Base-by-base conservation (phyloP, 148 eudicot genomes). In the Chenopodium berlandieri region DNA sequence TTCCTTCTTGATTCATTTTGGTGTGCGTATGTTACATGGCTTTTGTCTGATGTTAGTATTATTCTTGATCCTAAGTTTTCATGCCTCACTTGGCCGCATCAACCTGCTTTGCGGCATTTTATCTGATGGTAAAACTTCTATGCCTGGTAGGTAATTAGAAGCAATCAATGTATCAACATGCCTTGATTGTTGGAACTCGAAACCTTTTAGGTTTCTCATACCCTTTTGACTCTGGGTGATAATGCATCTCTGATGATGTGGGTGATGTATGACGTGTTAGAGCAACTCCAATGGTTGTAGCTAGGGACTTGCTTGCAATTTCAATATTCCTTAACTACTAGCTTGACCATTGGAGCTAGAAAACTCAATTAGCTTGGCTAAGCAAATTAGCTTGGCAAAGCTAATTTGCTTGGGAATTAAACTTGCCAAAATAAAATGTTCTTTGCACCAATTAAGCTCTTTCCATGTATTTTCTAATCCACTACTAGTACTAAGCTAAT, bases 1-100 rank as follows among this genome's bases (percentile, higher is more conserved):
- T 2, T 67, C 68, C 54, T 82, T 54, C 56, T 69, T 40, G 40
- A 19, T 82, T 13, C 63, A n/a, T 22, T 47, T 73, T 60, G 13
- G 48, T 22, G 48, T 22, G 16, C n/a, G 25, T 17, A 27, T 27
- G 64, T 22, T 52, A 17, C 34, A 52, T 75, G 27, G 10, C 30
- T 54, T 30, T 19, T 56, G 22, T 56, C 10, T 52, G 44, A 22
- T 50, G 54, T 50, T 11, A 50, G 12, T 32, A 27, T 54, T 31
- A 25, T 75, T 52, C 4, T 52, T 52, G 8, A 4, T 56, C 22
- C 30, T 9, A 16, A 9, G 34, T 4, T 20, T 34, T 14, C 20
- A 1, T 50, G 54, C 54, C 9, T 11, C 54, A 16, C 22, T 75
- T 56, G 19, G 44, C 19, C 8, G 23, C 16, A 23, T 37, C 44